Evolutionary conservation across 1,139 yeast species (phyloP).

Genomic region (Candida pseudocylindracea): DNA sequence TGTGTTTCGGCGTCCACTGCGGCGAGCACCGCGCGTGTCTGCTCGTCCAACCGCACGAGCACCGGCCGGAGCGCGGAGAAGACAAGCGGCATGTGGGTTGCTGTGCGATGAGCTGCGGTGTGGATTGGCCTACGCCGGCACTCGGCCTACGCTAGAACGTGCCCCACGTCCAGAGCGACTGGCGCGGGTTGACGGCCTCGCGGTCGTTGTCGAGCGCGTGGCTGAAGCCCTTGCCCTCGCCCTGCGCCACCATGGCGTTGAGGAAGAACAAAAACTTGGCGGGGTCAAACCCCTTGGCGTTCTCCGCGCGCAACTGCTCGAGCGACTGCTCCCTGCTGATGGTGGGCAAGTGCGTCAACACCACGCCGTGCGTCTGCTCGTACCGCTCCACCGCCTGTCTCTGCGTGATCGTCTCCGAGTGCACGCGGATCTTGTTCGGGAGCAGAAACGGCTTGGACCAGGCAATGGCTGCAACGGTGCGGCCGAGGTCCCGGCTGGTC

Average conservation of each 20-base stretch:
- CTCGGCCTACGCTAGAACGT: constrained; percentile 5
- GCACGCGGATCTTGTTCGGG: constrained; percentile 22
- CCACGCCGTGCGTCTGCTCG: constrained; percentile 16
- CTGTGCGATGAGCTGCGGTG: too few species aligned
- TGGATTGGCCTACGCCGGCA: too few species aligned
- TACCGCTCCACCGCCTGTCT: constrained; percentile 17
- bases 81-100: too few species aligned
- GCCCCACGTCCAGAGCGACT: constrained; percentile 29
- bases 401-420: constrained; percentile 16
- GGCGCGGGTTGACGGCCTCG: constrained; percentile 32
- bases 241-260: constrained; percentile 2
- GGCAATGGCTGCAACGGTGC: too few species aligned
- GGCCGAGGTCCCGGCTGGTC: too few species aligned
- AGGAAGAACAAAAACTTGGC: constrained; percentile 6
- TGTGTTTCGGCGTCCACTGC: too few species aligned
- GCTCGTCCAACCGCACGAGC: too few species aligned
- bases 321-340: constrained; percentile 15
- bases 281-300: constrained; percentile 11
- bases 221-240: constrained; percentile 2
- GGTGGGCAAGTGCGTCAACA: constrained; percentile 9
- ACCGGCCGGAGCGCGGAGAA: too few species aligned
- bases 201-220: constrained; percentile 10
- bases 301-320: constrained; percentile 4
- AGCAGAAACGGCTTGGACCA: constrained; percentile 4
- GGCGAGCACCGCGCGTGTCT: too few species aligned